Base-by-base conservation (phyloP, 108 stramenopile genomes). In the Fistulifera pelliculosa region DNA sequence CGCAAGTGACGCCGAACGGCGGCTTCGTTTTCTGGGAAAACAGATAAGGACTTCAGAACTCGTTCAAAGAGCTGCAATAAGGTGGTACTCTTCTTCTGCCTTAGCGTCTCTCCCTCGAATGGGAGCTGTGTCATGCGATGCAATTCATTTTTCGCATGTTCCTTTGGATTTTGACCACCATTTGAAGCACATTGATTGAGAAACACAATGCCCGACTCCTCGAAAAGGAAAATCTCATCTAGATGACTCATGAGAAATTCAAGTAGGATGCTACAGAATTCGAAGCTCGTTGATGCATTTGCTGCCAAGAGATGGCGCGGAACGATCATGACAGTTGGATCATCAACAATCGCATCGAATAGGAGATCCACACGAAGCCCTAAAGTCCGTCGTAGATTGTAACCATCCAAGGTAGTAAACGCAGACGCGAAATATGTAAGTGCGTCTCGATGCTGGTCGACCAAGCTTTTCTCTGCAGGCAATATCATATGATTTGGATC, bases 371-470 rank as follows among this genome's bases (percentile, higher is more conserved):
- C 56, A 54, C 80, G 78, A 5, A 68, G 61, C 1, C 83, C 83
- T 12, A 97, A 45, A 31, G 73, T 75, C n/a, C 72, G 62, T 24
- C 80, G 56, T 24, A 96, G 61, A 50, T 87, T 83, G 64, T 71
- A 69, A 14, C 79, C 74, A 64, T 93, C 91, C 12, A 95, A 64
- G 11, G 87, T 70, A 21, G 93, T 83, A 43, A 98, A 94, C 13
- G 87, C 75, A 27, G 90, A 77, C 10, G 93, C 93, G 65, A 95
- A 98, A 25, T 76, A 66, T 1, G 93, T 85, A 23, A 95, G 49
- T n/a, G 68, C 56, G 27, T 79, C 78, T 27, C 73, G 44, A 28
- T 68, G 65, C 31, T 71, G 70, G 7, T 74, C 69, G 15, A 47
- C n/a, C 15, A 24, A n/a, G 56, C 17, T 49, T 17, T 52, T 39